Evolutionary conservation across 2,329 filamentous ascomycete genomes (phyloP).

Genomic region (Talaromyces piceae): DNA sequence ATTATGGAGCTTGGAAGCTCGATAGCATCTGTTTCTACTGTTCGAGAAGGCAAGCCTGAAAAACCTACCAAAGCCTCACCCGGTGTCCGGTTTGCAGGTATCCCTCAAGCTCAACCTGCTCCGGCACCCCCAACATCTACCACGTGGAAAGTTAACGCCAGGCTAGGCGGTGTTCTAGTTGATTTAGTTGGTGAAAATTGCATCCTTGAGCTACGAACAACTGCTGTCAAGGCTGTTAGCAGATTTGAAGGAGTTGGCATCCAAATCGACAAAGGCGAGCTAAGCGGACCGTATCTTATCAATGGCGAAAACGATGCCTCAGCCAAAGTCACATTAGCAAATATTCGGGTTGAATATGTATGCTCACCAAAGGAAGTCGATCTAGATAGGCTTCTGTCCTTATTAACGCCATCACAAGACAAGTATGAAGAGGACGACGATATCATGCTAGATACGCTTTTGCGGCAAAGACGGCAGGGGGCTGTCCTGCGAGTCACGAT

Average conservation of each 20-base stretch:
- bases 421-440: constrained; percentile 86
- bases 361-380: constrained; percentile 68
- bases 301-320: constrained; percentile 44
- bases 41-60: constrained; percentile 28
- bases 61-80: constrained; percentile 28
- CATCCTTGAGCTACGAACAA: constrained; percentile 66
- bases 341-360: constrained; percentile 66
- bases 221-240: constrained; percentile 71
- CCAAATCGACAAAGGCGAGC: constrained; percentile 65
- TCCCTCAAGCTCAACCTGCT: constrained; percentile 19
- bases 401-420: constrained; percentile 87
- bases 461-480: constrained; percentile 80
- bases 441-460: constrained; percentile 84
- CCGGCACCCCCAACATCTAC: constrained; percentile 22
- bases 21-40: constrained; percentile 64
- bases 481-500: constrained; percentile 67
- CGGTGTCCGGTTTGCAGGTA: constrained; percentile 50
- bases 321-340: constrained; percentile 55
- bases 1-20: constrained; percentile 84
- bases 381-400: constrained; percentile 69
- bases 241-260: constrained; percentile 65
- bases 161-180: constrained; percentile 69
- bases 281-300: constrained; percentile 62
- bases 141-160: constrained; percentile 61
- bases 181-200: constrained; percentile 72